phyloP scores from a whole-genome alignment of 192 early-diverging fungal species.

The Rhizophagus sp. region DNA sequence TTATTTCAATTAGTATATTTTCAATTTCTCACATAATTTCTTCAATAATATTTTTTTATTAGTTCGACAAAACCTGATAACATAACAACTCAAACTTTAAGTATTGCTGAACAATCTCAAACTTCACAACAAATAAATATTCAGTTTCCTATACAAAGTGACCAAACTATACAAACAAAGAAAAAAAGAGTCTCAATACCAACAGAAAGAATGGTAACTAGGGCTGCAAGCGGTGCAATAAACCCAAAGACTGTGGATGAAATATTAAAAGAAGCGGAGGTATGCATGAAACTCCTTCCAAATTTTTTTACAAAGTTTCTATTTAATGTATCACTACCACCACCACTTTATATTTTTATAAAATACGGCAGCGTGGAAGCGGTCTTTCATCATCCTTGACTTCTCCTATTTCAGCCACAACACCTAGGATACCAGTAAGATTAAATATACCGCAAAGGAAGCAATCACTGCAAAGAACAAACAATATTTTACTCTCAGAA shows the following conservation, averaged over 20 bases:
- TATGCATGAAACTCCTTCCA: background rate
- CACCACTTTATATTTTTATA: background rate
- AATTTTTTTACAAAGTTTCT: constrained; percentile 24
- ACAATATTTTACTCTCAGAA: background rate
- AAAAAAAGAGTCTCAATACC: constrained; percentile 45
- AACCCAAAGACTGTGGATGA: constrained; percentile 58
- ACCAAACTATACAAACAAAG: constrained; percentile 42
- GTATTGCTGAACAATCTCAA: background rate
- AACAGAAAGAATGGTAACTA: constrained; percentile 59
- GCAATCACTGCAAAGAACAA: background rate
- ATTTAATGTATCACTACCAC: constrained; percentile 18
- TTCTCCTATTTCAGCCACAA: background rate
- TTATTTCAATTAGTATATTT: no score
- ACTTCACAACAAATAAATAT: background rate
- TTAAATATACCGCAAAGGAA: constrained; percentile 13
- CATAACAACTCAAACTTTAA: background rate
- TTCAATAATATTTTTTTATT: background rate
- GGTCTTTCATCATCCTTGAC: background rate
- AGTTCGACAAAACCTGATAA: background rate
- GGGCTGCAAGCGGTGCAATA: constrained; percentile 60
- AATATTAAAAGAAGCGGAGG: constrained; percentile 41
- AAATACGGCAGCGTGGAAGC: constrained; percentile 13
- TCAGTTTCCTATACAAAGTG: background rate
- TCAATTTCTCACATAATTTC: no score
- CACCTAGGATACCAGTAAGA: background rate